Base-by-base conservation (phyloP, 768 basidiomycete species). In the Mycena metata region DNA sequence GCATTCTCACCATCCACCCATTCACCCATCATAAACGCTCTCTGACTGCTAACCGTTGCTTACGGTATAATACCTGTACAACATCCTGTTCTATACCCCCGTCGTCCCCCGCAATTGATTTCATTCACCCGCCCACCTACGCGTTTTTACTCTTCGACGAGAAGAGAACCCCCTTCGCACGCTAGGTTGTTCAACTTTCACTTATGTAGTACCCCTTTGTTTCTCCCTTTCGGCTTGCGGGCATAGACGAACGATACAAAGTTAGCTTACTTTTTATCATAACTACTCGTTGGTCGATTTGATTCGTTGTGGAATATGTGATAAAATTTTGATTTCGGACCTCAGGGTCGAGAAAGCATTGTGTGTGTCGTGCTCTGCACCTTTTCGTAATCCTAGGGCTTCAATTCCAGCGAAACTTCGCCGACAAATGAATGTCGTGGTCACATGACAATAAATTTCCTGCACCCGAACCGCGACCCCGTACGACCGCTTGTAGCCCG, bases 11-110 rank as follows among this genome's bases (percentile, higher is more conserved):
- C n/a, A n/a, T n/a, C n/a, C n/a, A n/a, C n/a, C n/a, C n/a, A n/a
- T n/a, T n/a, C n/a, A n/a, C 54, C 10, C 13, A 41, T 23, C 49
- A 26, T 36, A 66, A 16, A 46, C 57, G 43, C 50, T 60, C 51
- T 46, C 36, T 56, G 7, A 21, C 45, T 19, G 55, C 26, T 42
- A 43, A 35, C 6, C 30, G 6, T 6, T 30, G 30, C 30, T 30
- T 30, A 30, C 6, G 30, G 30, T 51, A 5, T 15, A 51, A 15
- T 51, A n/a, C n/a, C 23, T 49, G 12, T 7, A 58, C 43, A 46
- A 33, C 15, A 30, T 54, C 52, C 36, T 35, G 16, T 35, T 35
- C 16, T 58, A 58, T 35, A 45, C 57, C 43, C 57, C 19, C 24
- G 16, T 8, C 17, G 16, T 11, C 19, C 23, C 15, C 21, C 26